These are phyloP conservation scores for Suhomyces chickasaworum DNA, from an alignment of 1,139 yeast genomes.

Conservation along the genomic window DNA sequence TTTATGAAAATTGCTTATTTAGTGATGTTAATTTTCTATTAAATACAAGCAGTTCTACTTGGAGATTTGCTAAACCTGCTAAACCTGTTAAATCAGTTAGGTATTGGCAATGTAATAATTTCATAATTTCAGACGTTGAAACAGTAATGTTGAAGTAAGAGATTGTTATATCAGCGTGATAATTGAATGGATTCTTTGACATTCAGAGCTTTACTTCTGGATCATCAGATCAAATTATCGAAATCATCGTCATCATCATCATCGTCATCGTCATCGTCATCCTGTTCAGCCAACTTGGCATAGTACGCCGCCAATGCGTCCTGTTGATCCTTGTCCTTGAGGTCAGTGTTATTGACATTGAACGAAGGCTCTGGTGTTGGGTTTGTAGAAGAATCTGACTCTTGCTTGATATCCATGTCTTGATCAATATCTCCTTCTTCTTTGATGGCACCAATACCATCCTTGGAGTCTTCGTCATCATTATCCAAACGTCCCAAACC, in stretches of 20 bases:
- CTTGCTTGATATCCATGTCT: slow-evolving; percentile 16
- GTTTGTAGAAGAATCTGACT: slow-evolving; percentile 10
- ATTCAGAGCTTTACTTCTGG: no score
- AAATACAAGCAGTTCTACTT: neutral
- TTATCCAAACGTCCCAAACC: slow-evolving; percentile 55
- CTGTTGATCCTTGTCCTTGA: slow-evolving; percentile 65
- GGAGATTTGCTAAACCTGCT: neutral
- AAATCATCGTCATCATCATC: slow-evolving; percentile 61
- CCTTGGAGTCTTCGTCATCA: slow-evolving; percentile 31
- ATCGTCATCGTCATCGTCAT: slow-evolving; percentile 62
- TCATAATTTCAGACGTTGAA: no score
- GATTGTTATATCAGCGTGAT: no score
- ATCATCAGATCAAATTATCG: slow-evolving; percentile 40
- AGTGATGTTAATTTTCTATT: neutral
- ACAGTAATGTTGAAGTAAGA: no score
- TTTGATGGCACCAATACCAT: slow-evolving; percentile 22
- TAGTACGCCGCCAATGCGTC: slow-evolving; percentile 81
- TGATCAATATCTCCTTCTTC: slow-evolving; percentile 5
- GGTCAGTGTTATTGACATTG: slow-evolving; percentile 25
- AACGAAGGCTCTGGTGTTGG: slow-evolving; percentile 15
- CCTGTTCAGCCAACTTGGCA: slow-evolving; percentile 66
- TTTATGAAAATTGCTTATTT: no score
- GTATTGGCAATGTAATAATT: no score
- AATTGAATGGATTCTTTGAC: no score
- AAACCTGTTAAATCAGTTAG: no score